Conservation (phyloP, 2,329 filamentous ascomycete species). For the Apiospora hydei region DNA sequence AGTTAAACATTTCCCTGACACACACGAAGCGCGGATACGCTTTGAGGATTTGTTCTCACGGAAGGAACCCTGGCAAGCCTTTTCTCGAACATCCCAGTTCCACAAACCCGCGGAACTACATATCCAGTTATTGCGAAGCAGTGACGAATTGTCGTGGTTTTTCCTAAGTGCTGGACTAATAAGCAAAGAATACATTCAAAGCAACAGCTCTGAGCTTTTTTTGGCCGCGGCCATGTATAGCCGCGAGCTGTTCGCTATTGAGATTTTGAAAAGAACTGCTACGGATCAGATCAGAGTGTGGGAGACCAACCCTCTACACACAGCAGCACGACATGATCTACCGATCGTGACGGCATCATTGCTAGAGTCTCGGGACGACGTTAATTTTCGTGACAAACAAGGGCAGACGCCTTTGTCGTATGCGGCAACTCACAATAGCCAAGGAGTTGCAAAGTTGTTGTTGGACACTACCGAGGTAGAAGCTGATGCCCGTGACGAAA, state of each 20-base stretch:
- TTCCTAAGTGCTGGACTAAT: background rate
- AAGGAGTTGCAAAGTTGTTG: background rate
- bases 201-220: background rate
- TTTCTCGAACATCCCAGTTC: too few species aligned
- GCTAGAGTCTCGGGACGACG: background rate
- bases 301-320: background rate
- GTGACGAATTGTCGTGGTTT: background rate
- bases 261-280: background rate
- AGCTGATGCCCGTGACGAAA: background rate
- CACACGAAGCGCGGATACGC: background rate
- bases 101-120: too few species aligned
- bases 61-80: background rate
- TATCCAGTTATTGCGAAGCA: background rate
- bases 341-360: background rate
- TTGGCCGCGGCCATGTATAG: rapidly evolving
- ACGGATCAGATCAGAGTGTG: background rate
- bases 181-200: background rate
- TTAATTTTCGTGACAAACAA: background rate
- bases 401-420: background rate
- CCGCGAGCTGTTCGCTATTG: background rate
- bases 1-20: background rate
- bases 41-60: background rate
- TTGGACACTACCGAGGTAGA: background rate
- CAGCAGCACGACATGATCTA: background rate
- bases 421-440: background rate